A percentile compares a stretch with the other conserved stretches of the same genome.
These are phyloP conservation scores for Paramarasmius palmivorus DNA, from an alignment of 1,284 basidiomycete genomes.

Conservation along the genomic window DNA sequence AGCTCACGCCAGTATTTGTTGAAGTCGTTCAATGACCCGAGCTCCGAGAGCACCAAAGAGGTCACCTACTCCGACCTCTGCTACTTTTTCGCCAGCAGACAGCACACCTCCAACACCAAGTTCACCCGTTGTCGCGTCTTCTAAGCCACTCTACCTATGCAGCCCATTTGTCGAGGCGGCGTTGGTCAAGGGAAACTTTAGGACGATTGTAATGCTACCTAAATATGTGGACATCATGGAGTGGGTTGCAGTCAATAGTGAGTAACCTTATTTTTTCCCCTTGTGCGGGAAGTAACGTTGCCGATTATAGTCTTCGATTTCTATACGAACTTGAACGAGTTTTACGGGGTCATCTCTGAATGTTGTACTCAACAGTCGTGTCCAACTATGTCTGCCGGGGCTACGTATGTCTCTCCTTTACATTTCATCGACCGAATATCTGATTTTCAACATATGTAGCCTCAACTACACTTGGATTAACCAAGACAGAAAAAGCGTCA, in stretches of 20 bases:
- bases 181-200: slow-evolving; percentile 97
- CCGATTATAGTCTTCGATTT: slow-evolving; percentile 80
- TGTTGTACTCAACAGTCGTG: slow-evolving; percentile 91
- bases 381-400: slow-evolving; percentile 92
- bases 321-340: slow-evolving; percentile 96
- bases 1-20: not conserved
- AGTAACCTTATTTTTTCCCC: slow-evolving; percentile 30
- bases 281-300: not conserved
- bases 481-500: slow-evolving; percentile 90
- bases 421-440: not conserved
- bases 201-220: slow-evolving; percentile 96
- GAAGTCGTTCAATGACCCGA: slow-evolving; percentile 70
- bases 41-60: slow-evolving; percentile 64
- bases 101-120: slow-evolving; percentile 35
- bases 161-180: slow-evolving; percentile 96
- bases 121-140: slow-evolving; percentile 34
- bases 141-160: slow-evolving; percentile 86
- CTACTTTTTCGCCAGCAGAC: slow-evolving; percentile 53
- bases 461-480: slow-evolving; percentile 99
- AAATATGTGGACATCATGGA: slow-evolving; percentile 98
- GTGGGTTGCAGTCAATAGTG: slow-evolving; percentile 97
- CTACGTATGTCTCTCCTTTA: slow-evolving; percentile 56
- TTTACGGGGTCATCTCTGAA: slow-evolving; percentile 94
- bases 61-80: slow-evolving; percentile 70
- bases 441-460: slow-evolving; percentile 38